These are phyloP conservation scores for Trichophyton benhamiae DNA, from an alignment of 2,329 filamentous ascomycete species.

Conservation along the genomic window DNA sequence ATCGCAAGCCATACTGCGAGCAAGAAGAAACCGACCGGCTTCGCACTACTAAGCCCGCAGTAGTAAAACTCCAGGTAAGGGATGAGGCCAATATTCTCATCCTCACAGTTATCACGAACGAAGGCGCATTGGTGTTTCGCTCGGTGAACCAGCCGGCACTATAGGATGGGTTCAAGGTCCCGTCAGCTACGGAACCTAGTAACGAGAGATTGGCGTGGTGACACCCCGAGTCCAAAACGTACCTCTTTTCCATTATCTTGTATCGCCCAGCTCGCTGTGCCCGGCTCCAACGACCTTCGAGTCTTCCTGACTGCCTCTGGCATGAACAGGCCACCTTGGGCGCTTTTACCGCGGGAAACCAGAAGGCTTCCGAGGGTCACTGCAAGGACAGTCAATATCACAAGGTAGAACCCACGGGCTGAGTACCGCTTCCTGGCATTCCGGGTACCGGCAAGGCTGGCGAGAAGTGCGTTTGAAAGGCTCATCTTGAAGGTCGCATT, in stretches of 20 bases:
- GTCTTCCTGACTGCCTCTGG: not conserved
- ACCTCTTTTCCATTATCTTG: not conserved
- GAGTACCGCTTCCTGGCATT: constrained; percentile 27
- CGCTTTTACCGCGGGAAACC: not conserved
- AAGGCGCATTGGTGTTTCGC: constrained; percentile 76
- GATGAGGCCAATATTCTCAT: constrained; percentile 80
- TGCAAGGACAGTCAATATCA: constrained; percentile 27
- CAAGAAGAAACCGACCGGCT: constrained; percentile 66
- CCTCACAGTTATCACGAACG: constrained; percentile 65
- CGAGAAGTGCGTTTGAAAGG: constrained; percentile 3
- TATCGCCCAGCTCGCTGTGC: not conserved
- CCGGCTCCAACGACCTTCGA: not conserved
- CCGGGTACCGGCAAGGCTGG: constrained; percentile 5
- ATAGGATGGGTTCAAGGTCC: not conserved
- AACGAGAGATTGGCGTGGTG: not conserved
- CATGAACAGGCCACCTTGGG: not conserved
- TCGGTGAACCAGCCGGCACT: constrained; percentile 70
- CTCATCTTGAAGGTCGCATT: constrained; percentile 10
- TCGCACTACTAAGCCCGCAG: constrained; percentile 56
- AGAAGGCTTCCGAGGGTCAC: constrained; percentile 24
- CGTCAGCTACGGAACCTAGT: not conserved
- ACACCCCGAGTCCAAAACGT: not conserved
- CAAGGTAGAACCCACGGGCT: constrained; percentile 36
- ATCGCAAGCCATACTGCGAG: constrained; percentile 73
- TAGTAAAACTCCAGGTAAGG: constrained; percentile 88